Conservation (phyloP, 129 eudicot species). For the Ambrosia trifida region DNA sequence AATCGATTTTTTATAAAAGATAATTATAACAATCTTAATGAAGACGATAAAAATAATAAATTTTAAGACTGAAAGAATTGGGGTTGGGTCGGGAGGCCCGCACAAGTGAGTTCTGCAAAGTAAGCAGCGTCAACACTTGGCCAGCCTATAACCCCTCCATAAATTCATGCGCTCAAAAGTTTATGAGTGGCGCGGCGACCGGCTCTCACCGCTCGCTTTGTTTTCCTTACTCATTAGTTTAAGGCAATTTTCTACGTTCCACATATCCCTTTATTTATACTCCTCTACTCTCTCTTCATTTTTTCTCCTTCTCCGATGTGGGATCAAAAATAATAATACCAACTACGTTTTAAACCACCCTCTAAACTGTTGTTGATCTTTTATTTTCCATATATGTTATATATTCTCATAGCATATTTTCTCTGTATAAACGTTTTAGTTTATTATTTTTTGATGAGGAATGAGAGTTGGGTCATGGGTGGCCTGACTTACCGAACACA, state of each 20-base stretch:
- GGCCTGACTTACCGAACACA: too few relatives aligned
- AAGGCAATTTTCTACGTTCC: slow-evolving; percentile 38
- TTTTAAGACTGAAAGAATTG: not conserved
- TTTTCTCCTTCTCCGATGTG: slow-evolving; percentile 21
- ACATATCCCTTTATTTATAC: slow-evolving; percentile 1
- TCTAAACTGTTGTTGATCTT: too few relatives aligned
- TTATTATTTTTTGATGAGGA: too few relatives aligned
- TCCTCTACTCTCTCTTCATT: too few relatives aligned
- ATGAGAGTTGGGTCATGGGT: too few relatives aligned
- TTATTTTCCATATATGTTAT: too few relatives aligned
- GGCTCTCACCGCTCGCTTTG: slow-evolving; percentile 99
- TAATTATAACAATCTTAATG: too few relatives aligned
- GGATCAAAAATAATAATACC: slow-evolving; percentile 22
- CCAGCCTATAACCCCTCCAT: slow-evolving; percentile 99
- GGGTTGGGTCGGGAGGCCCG: slow-evolving; percentile 94
- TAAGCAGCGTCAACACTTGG: slow-evolving; percentile 97
- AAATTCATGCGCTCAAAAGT: slow-evolving; percentile 69
- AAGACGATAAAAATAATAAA: not conserved
- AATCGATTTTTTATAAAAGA: too few relatives aligned
- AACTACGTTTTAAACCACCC: too few relatives aligned
- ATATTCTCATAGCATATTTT: too few relatives aligned
- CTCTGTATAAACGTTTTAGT: too few relatives aligned
- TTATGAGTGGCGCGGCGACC: slow-evolving; percentile 62
- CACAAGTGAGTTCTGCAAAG: slow-evolving; percentile 96
- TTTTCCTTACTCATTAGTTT: slow-evolving; percentile 99